phyloP scores from a whole-genome alignment of 208 protist genomes.

The Acanthamoeba culbertsoni region DNA sequence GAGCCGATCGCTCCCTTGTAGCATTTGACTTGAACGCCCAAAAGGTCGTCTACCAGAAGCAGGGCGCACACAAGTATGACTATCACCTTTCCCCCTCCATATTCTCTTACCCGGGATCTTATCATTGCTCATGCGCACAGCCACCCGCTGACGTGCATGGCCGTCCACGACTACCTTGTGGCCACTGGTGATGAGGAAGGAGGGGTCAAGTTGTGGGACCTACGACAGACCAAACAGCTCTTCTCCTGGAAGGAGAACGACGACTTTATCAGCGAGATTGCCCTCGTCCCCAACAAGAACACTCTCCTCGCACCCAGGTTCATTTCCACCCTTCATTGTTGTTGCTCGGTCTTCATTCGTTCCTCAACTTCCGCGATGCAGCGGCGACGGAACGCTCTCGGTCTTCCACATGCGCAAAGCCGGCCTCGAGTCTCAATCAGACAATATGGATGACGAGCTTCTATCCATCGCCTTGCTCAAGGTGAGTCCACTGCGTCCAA shows the following conservation, averaged over 20 bases:
- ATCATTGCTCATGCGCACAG: not conserved
- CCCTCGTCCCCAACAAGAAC: not conserved
- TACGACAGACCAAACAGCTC: conserved; percentile 32
- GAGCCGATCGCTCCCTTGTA: not conserved
- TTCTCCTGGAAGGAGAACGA: conserved; percentile 41
- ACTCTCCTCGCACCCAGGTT: conserved; percentile 12
- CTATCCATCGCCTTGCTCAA: conserved; percentile 52
- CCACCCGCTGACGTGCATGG: conserved; percentile 7
- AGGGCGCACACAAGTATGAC: not conserved
- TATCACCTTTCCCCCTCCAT: not conserved
- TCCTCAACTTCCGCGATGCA: not conserved
- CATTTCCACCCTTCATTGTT: not conserved
- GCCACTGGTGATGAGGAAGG: conserved; percentile 24
- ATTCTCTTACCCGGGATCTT: not conserved
- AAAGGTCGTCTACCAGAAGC: conserved; percentile 20
- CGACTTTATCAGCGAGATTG: conserved; percentile 49
- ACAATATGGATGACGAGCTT: conserved; percentile 55
- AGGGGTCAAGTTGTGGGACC: conserved; percentile 37
- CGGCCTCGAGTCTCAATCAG: conserved; percentile 1
- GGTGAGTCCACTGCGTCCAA: not conserved
- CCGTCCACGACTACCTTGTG: not conserved
- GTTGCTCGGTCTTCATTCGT: not conserved
- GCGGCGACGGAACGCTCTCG: conserved; percentile 42
- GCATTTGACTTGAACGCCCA: not conserved
- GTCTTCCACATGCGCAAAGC: conserved; percentile 40